Evolutionary conservation across 345 rosid genomes (phyloP).

Genomic region (Linum lewisii): DNA sequence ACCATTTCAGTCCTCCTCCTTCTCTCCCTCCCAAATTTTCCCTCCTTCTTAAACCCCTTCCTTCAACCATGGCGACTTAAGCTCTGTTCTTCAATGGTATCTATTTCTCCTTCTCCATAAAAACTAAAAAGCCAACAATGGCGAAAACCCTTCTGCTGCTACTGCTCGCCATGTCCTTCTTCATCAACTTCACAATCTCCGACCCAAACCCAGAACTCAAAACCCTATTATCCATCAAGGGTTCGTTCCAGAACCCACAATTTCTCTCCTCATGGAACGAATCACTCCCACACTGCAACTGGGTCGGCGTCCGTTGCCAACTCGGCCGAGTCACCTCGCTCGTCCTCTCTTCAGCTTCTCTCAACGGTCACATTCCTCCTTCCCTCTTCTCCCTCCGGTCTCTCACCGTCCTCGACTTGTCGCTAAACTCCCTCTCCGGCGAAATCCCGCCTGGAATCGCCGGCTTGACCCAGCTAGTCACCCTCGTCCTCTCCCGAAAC

Average conservation of each 20-base stretch:
- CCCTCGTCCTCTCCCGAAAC: constrained; percentile 56
- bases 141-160: constrained; percentile 18
- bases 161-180: constrained; percentile 13
- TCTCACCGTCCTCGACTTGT: constrained; percentile 53
- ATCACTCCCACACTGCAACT: constrained; percentile 37
- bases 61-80: too few species aligned
- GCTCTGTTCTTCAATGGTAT: too few species aligned
- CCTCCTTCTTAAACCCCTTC: background rate
- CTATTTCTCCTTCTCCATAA: background rate
- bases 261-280: constrained; percentile 56
- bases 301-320: constrained; percentile 69
- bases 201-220: constrained; percentile 25
- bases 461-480: too few species aligned
- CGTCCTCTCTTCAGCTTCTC: constrained; percentile 27
- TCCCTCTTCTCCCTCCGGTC: constrained; percentile 28
- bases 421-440: constrained; percentile 66
- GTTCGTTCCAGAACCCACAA: constrained; percentile 30
- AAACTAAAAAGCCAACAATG: background rate
- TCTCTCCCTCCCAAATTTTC: too few species aligned
- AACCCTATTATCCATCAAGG: constrained; percentile 40
- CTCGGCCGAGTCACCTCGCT: constrained; percentile 41
- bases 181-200: too few species aligned
- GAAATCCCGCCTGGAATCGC: constrained; percentile 62
- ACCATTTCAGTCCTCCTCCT: too few species aligned
- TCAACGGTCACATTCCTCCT: constrained; percentile 32